Base-by-base conservation (phyloP, 352 stramenopile genomes). In the Phytophthora foliorum region DNA sequence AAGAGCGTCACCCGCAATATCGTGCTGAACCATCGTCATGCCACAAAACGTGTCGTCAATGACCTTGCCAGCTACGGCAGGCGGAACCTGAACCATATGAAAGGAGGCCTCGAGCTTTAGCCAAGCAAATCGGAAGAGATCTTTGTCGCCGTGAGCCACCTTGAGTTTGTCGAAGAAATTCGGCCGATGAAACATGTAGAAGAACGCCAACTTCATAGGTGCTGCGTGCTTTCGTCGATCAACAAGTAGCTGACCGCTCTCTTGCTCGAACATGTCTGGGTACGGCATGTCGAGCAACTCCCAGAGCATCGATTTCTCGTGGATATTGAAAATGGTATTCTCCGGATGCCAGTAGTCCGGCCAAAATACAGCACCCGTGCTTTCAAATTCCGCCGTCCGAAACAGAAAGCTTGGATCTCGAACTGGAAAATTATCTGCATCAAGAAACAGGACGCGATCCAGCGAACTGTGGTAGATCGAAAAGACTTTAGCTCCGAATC, bases 251-350 rank as follows among this genome's bases (percentile, higher is more conserved):
- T 90, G 82, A 0, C 82, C 82, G 50, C 79, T 89, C 46, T 90
- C 82, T 63, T 90, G 82, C 65, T 90, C 82, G 46, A 88, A 89
- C 82, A 89, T 90, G 52, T 85, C 56, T 7, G 74, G 54, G 34
- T 76, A 83, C 4, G 67, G 61, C 36, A 81, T 29, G 32, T 73
- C 79, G 6, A 90, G 55, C 29, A 88, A 55, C 31, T 86, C 73
- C 80, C 82, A 90, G 13, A 90, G 54, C 38, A 86, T 69, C 25
- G 76, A 85, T 14, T 73, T 53, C 13, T 68, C 68, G 39, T 88
- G 73, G 29, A 90, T 78, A 55, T 90, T 90, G 51, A 90, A 90
- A 45, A 89, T 87, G 3, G 82, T 77, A 51, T 81, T 59, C 19
- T 42, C 63, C n/a, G 78, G 75, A 53, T 84, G 77, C 82, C 82